phyloP scores from a whole-genome alignment of 176 grass and related monocot genomes.

The Pontederia paniculata region DNA sequence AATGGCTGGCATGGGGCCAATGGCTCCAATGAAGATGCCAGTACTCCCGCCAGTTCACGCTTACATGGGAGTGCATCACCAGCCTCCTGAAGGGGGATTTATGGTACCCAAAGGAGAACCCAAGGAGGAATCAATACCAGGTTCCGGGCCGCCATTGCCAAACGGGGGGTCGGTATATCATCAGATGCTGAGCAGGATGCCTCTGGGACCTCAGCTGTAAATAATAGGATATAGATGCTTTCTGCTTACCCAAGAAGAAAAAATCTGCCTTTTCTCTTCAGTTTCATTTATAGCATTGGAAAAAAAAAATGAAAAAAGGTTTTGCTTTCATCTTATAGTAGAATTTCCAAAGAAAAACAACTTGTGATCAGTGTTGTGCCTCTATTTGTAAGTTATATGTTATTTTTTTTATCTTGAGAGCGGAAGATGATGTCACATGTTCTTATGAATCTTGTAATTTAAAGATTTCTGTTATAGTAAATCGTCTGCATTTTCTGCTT shows the following conservation, averaged over 20 bases:
- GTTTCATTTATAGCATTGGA: no score
- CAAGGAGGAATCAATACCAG: conserved; percentile 9
- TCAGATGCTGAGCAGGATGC: conserved; percentile 41
- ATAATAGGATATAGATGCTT: conserved; percentile 26
- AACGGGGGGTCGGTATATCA: conserved; percentile 27
- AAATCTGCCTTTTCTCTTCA: no score
- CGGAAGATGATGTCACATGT: no score
- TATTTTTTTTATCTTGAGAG: no score
- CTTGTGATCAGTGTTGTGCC: no score
- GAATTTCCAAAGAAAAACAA: no score
- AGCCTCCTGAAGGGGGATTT: conserved; percentile 26
- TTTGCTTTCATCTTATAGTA: no score
- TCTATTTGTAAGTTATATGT: no score
- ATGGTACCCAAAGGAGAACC: conserved; percentile 29
- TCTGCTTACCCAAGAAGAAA: background rate
- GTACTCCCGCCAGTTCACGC: conserved; percentile 27
- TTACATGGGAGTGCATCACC: conserved; percentile 22
- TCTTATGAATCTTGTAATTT: no score
- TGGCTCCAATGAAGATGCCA: conserved; percentile 26
- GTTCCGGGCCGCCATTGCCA: background rate
- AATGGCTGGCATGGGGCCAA: conserved; percentile 17
- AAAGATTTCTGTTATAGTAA: no score
- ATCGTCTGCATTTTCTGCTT: no score
- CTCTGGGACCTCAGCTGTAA: conserved; percentile 44
- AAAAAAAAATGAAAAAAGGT: no score